Conservation (phyloP, 176 grass and related monocot genomes). For the Olyra latifolia region DNA sequence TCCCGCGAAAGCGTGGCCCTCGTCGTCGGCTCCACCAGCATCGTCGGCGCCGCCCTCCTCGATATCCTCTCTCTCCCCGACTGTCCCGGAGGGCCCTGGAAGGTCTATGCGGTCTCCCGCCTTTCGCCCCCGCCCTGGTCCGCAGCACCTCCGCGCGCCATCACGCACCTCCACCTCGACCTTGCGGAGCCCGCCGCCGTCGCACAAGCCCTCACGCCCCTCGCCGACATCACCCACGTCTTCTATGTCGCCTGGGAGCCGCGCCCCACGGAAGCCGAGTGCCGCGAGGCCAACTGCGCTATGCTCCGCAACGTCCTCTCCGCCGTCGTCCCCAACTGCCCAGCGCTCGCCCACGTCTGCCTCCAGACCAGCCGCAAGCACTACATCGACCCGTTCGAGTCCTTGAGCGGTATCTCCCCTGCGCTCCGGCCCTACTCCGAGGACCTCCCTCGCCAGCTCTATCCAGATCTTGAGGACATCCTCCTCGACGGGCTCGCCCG, state of each 20-base stretch:
- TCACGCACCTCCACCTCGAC: conserved; percentile 47
- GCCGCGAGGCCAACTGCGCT: conserved; percentile 37
- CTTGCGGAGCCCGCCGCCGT: conserved; percentile 39
- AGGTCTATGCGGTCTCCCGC: conserved; percentile 72
- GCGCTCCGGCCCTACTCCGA: conserved; percentile 48
- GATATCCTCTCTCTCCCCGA: conserved; percentile 66
- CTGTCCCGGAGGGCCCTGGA: conserved; percentile 64
- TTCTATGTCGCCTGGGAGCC: conserved; percentile 42
- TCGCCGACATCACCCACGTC: conserved; percentile 58
- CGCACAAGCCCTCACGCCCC: conserved; percentile 27
- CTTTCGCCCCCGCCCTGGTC: conserved; percentile 50
- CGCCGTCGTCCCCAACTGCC: conserved; percentile 37
- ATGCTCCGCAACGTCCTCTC: conserved; percentile 68
- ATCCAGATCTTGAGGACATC: conserved; percentile 57
- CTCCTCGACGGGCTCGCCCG: conserved; percentile 40
- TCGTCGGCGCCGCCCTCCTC: conserved; percentile 64
- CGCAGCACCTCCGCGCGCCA: background rate
- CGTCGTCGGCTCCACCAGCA: conserved; percentile 60
- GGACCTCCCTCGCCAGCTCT: conserved; percentile 40
- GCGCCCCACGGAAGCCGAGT: conserved; percentile 27
- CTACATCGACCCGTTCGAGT: conserved; percentile 43
- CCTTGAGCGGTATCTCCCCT: background rate
- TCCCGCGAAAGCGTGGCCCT: conserved; percentile 52
- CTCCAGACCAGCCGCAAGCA: conserved; percentile 64
- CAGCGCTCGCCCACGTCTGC: conserved; percentile 57